Base-by-base conservation (phyloP, 1,139 yeast species). In the Saccharomyces hybrid region DNA sequence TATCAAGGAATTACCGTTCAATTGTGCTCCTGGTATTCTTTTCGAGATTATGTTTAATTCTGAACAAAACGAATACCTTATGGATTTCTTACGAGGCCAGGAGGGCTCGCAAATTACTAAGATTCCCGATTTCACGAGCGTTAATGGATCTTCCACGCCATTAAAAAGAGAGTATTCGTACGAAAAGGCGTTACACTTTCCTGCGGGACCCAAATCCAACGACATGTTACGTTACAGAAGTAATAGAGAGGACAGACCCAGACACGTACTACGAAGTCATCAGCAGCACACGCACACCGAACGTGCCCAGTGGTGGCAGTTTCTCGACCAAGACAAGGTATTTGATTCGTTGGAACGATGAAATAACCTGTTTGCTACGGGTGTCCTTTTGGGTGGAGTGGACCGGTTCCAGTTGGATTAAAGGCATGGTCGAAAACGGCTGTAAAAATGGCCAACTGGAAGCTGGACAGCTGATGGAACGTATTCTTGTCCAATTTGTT, bases 131-230 rank as follows among this genome's bases (percentile, higher is more conserved):
- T 79, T 82, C 9, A 77, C 76, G 21, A 58, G 67, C 14, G 71
- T 75, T 51, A 64, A 71, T 52, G 24, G 12, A 38, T 16, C 44
- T 38, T 7, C 24, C 24, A 16, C n/a, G 11, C 16, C 44, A 8
- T 38, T 38, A 24, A 27, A 27, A 6, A 31, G 53, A 31, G 21
- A 27, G 16, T 51, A 48, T 34, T 28, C 79, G 2, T 93, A 90
- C 68, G 78, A 77, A 50, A 90, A 90, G 70, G 97, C 95, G 0
- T 75, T 91, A 58, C 78, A 80, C 57, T 91, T 84, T 6, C 81
- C 96, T 0, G 84, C 91, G 52, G 98, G 97, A 0, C 98, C 98
- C 7, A 90, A 89, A 64, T 96, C 91, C 59, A 90, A 90, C 98
- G 3, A 81, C 79, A 58, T 93, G 97, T 72, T 65, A 79, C 21